Evolutionary conservation across 805 yeast genomes (phyloP).

Genomic region (Wickerhamiella sorbophila): DNA sequence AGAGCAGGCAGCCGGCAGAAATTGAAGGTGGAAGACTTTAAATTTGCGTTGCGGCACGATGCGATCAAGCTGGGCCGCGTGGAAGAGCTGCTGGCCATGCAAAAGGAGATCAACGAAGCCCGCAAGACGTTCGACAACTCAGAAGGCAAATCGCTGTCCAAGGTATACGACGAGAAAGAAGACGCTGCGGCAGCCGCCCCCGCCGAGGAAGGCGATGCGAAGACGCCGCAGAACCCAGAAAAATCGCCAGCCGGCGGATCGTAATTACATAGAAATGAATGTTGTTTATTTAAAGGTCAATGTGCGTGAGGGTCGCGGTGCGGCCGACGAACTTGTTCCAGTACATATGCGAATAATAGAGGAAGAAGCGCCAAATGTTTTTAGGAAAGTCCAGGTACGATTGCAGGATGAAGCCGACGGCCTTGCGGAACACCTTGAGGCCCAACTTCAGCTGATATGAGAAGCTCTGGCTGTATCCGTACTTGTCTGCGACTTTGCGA

Average conservation of each 20-base stretch:
- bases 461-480: slow-evolving; percentile 12
- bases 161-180: slow-evolving; percentile 19
- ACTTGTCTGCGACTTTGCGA: slow-evolving; percentile 12
- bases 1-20: slow-evolving; percentile 41
- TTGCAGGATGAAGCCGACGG: slow-evolving; percentile 45
- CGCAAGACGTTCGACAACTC: slow-evolving; percentile 51
- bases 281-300: slow-evolving; percentile 6
- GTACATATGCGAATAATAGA: slow-evolving; percentile 37
- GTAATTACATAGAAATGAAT: neutral
- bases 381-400: slow-evolving; percentile 63
- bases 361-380: slow-evolving; percentile 35
- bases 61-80: slow-evolving; percentile 56
- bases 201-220: slow-evolving; percentile 6
- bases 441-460: slow-evolving; percentile 38
- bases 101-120: slow-evolving; percentile 49
- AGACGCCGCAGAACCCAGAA: slow-evolving; percentile 20
- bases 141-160: slow-evolving; percentile 32
- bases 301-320: slow-evolving; percentile 2
- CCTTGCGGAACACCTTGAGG: slow-evolving; percentile 38
- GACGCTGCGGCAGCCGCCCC: slow-evolving; percentile 11
- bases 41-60: slow-evolving; percentile 53
- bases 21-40: slow-evolving; percentile 58
- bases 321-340: slow-evolving; percentile 68
- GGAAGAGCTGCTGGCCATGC: slow-evolving; percentile 45
- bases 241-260: no score